Base-by-base conservation (phyloP, 345 rosid species). In the Populus tremula region DNA sequence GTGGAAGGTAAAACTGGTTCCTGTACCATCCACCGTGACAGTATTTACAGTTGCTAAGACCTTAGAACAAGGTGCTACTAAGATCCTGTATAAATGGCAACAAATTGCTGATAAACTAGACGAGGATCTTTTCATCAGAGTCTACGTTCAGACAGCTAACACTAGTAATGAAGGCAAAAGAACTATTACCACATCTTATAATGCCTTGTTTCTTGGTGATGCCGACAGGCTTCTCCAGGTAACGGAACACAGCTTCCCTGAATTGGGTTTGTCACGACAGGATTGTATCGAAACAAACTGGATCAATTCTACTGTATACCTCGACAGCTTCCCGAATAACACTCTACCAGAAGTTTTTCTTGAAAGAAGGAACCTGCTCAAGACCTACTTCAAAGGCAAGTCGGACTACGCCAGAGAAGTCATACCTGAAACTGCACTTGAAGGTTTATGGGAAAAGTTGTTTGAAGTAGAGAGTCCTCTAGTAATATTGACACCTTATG, bases 1-100 rank as follows among this genome's bases (percentile, higher is more conserved):
- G 0, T 92, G 96, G 96, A 92, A 92, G 72, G 53, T 92, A 43
- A 87, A 82, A 61, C 74, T 92, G 31, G 94, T 92, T 73, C 89
- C 88, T 3, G 94, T 92, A 27, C 96, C 94, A 6, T 67, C 76
- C 23, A 89, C 84, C 2, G 90, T 91, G 0, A 88, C 92, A 0
- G 90, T 89, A 76, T 91, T 90, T 76, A 88, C 90, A 0, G 84
- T 90, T 49, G 77, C 85, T 6, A 88, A 82, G 77, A 85, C 89
- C 54, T 62, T 85, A 29, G 84, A 90, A 53, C 88, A 88, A 70
- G 82, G 75, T 0, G 90, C 79, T 0, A 83, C 87, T 14, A 87
- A 87, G 76, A 80, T 84, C 53, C 83, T 91, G 8, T 73, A 86
- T 4, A 82, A 75, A 69, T 91, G 93, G 96, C 92, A 89, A 67